Base-by-base conservation (phyloP, 805 yeast genomes). In the Schizosaccharomyces octosporus region DNA sequence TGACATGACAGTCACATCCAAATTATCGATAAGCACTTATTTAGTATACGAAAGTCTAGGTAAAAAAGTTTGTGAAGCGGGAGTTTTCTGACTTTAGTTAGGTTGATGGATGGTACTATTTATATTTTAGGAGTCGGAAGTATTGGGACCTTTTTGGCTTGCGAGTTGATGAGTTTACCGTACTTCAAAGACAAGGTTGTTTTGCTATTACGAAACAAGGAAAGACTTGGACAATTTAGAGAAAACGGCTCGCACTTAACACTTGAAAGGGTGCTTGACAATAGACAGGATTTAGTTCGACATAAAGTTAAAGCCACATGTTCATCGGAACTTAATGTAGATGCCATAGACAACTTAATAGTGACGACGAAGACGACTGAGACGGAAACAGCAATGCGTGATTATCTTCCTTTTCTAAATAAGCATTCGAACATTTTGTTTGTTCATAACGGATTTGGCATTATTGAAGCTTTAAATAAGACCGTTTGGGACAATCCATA, bases 41-140 rank as follows among this genome's bases (percentile, higher is more conserved):
- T 31, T 31, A 31, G 3, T 31, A 31, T 31, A 31, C 4, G 32
- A 6, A 31, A 31, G 32, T 31, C 7, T 2, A 1, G 7, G 32
- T 31, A 6, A 4, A 31, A 6, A 31, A 31, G n/a, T 6, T 31
- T 5, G 32, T 1, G 32, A 6, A 31, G 32, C 5, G 7, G 32
- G 32, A 31, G 3, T 3, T 31, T 31, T 5, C 5, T 31, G 2
- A 31, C 32, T 31, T 31, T 31, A 31, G 32, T 4, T 31, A 31
- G 7, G 41, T 36, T 36, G 13, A 45, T 45, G 51, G 27, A 45
- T 45, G 29, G 21, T 9, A 5, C 29, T n/a, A 11, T 63, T 21
- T 62, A 73, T 63, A 65, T 79, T n/a, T 69, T 79, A 1, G 83
- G 83, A 6, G 79, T 79, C 1, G 83, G 83, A 3, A 72, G 76